Conservation (phyloP, 169 alveolate genomes). For the Eimeria praecox region DNA sequence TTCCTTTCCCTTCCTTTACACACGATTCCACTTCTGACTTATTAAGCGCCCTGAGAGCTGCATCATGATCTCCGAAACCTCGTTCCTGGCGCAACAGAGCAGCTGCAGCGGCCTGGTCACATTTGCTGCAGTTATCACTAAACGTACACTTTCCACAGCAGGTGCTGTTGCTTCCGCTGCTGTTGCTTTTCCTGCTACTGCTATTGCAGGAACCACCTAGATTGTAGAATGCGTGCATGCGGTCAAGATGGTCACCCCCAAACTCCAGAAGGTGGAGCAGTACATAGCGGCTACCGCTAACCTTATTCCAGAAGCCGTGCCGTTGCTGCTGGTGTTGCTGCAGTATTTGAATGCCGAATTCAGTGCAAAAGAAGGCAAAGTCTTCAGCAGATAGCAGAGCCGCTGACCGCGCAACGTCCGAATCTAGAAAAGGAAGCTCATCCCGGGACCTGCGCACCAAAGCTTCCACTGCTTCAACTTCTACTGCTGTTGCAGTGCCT, state of each 20-base stretch:
- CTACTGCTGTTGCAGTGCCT: constrained; percentile 14
- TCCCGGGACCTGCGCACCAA: constrained; percentile 58
- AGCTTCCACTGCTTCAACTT: constrained; percentile 11
- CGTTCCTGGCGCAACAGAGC: constrained; percentile 33
- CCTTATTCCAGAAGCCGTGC: constrained; percentile 27
- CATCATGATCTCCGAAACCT: not conserved
- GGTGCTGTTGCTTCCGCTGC: not conserved
- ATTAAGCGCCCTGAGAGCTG: not conserved
- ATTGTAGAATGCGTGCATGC: constrained; percentile 61
- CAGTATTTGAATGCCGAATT: constrained; percentile 52
- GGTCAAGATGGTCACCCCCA: constrained; percentile 83
- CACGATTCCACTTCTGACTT: not conserved
- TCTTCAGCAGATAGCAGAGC: constrained; percentile 74
- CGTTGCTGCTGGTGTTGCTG: not conserved
- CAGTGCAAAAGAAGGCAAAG: constrained; percentile 78
- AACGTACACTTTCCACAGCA: not conserved
- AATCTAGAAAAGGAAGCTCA: constrained; percentile 82
- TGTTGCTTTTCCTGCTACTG: not conserved
- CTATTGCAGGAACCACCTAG: not conserved
- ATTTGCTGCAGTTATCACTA: constrained; percentile 34
- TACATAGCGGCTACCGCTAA: constrained; percentile 68
- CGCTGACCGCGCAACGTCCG: constrained; percentile 81
- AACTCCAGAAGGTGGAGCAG: constrained; percentile 79
- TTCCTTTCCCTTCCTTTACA: not conserved
- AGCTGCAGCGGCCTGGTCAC: constrained; percentile 50